These are phyloP conservation scores for Fusarium multiceps DNA, from an alignment of 2,329 filamentous ascomycete genomes.

Conservation along the genomic window DNA sequence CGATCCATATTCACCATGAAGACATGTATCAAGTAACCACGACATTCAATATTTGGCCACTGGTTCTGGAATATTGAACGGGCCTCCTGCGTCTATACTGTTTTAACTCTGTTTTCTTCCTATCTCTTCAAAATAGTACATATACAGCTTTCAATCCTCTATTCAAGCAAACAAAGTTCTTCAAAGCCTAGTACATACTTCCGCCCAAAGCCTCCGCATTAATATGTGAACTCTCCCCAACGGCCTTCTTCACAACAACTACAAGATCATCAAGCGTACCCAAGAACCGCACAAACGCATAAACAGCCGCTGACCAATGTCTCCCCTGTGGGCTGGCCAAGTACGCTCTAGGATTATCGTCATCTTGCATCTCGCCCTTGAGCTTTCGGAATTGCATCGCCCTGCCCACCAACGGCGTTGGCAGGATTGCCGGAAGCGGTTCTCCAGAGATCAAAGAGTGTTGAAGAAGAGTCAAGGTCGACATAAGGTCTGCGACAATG, in stretches of 20 bases:
- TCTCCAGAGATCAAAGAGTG: slow-evolving; percentile 20
- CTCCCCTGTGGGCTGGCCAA: slow-evolving; percentile 4
- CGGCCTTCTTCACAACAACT: slow-evolving; percentile 14
- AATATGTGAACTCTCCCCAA: slow-evolving; percentile 19
- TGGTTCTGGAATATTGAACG: neutral
- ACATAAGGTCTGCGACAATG: slow-evolving; percentile 14
- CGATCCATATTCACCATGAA: neutral
- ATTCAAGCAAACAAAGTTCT: too few species aligned
- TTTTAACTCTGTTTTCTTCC: neutral
- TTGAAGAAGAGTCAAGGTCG: slow-evolving; percentile 18
- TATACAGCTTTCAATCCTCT: neutral
- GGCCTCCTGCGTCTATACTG: neutral
- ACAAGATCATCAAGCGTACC: slow-evolving; percentile 19
- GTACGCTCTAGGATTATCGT: slow-evolving; percentile 8
- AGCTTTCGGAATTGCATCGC: slow-evolving; percentile 21
- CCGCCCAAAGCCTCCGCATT: slow-evolving; percentile 16
- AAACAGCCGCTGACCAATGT: slow-evolving; percentile 21
- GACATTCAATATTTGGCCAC: neutral
- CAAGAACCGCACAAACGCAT: slow-evolving; percentile 20
- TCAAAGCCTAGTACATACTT: neutral
- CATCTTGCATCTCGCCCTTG: slow-evolving; percentile 16
- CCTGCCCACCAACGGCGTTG: slow-evolving; percentile 14
- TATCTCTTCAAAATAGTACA: neutral
- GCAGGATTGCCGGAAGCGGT: slow-evolving; percentile 9
- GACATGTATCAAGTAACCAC: neutral